Percentiles rank a stretch among this genome's conserved stretches.
Evolutionary conservation across 2,329 filamentous ascomycete species (phyloP).

Genomic region (Lojkania enalia): DNA sequence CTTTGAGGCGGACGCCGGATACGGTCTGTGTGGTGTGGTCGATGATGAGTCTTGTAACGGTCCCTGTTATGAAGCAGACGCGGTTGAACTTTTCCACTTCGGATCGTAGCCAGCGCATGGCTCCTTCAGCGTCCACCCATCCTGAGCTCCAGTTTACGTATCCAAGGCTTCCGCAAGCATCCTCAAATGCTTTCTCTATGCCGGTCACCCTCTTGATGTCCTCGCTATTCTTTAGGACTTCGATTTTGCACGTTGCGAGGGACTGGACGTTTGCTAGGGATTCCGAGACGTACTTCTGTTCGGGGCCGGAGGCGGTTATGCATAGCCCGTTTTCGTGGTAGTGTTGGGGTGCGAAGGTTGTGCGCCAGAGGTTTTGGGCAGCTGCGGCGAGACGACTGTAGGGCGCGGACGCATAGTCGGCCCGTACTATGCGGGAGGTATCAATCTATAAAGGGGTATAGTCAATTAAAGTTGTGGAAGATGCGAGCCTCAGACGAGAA

Average conservation of each 20-base stretch:
- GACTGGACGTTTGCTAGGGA: conserved; percentile 41
- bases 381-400: conserved; percentile 75
- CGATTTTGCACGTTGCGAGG: conserved; percentile 44
- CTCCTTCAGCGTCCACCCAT: conserved; percentile 77
- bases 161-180: conserved; percentile 61
- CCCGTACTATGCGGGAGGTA: conserved; percentile 63
- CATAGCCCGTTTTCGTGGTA: conserved; percentile 73
- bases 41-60: conserved; percentile 52
- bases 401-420: conserved; percentile 79
- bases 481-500: too few species aligned
- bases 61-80: conserved; percentile 54
- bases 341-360: conserved; percentile 64
- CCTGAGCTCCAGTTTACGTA: conserved; percentile 76
- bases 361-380: conserved; percentile 72
- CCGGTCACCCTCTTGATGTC: conserved; percentile 48
- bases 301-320: conserved; percentile 60
- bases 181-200: conserved; percentile 47
- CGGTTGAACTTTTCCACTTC: conserved; percentile 59
- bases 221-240: conserved; percentile 42
- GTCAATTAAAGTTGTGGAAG: too few species aligned
- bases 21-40: conserved; percentile 42
- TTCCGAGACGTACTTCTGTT: conserved; percentile 46
- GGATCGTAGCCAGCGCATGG: conserved; percentile 66
- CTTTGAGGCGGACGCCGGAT: conserved; percentile 62
- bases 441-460: conserved; percentile 52